Evolutionary conservation across 2,329 filamentous ascomycete genomes (phyloP).

Genomic region (Periconia sp.): DNA sequence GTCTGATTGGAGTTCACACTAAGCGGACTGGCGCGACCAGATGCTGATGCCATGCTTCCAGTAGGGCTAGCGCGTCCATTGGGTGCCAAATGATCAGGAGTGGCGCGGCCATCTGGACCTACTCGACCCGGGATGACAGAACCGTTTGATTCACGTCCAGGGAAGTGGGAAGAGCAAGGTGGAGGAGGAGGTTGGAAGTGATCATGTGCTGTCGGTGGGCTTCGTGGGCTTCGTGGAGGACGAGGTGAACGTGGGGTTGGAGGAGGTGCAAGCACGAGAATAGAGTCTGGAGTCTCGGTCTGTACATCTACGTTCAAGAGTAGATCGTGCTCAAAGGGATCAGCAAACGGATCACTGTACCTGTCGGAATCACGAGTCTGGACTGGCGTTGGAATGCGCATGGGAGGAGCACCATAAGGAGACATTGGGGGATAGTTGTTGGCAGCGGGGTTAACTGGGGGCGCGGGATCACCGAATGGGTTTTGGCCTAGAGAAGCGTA

Average conservation of each 20-base stretch:
- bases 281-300: constrained; percentile 32
- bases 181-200: constrained; percentile 3
- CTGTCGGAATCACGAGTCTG: constrained; percentile 6
- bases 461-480: constrained; percentile 21
- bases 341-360: constrained; percentile 22
- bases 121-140: constrained; percentile 5
- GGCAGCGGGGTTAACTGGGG: constrained; percentile 19
- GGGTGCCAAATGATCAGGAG: constrained; percentile 7
- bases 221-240: constrained; percentile 9
- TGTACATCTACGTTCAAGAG: constrained; percentile 29
- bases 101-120: constrained; percentile 4
- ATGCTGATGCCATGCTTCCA: background rate
- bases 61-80: background rate
- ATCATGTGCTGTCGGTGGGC: constrained; percentile 6
- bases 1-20: constrained; percentile 2
- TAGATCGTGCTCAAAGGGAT: constrained; percentile 32
- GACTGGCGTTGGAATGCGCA: background rate
- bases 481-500: constrained; percentile 10
- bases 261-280: constrained; percentile 24
- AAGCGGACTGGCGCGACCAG: constrained; percentile 3
- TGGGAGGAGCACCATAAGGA: constrained; percentile 16
- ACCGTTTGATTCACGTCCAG: constrained; percentile 8
- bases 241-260: constrained; percentile 20
- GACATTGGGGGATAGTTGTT: constrained; percentile 24
- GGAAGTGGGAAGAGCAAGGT: constrained; percentile 10